These are phyloP conservation scores for Symbiodinium natans DNA, from an alignment of 73 alveolate species.

Conservation along the genomic window DNA sequence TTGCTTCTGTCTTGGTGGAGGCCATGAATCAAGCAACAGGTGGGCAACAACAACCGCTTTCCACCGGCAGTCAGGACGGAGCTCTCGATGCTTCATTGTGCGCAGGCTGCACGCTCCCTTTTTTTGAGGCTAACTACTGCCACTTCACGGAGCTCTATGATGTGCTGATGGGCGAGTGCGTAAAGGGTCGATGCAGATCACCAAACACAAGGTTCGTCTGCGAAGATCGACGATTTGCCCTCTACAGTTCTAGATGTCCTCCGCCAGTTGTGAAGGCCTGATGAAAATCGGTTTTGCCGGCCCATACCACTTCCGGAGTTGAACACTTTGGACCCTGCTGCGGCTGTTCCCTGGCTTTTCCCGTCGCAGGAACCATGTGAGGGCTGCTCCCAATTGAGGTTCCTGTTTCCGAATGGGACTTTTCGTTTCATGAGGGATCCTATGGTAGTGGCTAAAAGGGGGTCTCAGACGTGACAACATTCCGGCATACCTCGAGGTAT, in stretches of 20 bases:
- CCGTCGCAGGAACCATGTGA: too few species aligned
- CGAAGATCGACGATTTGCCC: neutral
- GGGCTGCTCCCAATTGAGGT: too few species aligned
- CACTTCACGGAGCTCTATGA: constrained; percentile 67
- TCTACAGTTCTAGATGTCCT: too few species aligned
- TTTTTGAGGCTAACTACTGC: neutral
- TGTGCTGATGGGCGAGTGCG: constrained; percentile 3
- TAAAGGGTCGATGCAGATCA: constrained; percentile 52
- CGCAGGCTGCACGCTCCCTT: neutral
- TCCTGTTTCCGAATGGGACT: too few species aligned
- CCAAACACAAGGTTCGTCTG: constrained; percentile 8
- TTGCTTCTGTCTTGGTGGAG: too few species aligned
- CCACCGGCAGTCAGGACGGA: neutral
- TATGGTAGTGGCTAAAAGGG: too few species aligned
- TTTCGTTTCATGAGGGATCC: neutral
- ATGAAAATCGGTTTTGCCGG: constrained; percentile 27
- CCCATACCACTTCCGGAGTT: constrained; percentile 17
- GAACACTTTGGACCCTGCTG: neutral
- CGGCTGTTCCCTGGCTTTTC: neutral
- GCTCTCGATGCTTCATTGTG: neutral
- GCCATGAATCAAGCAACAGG: neutral
- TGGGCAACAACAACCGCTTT: neutral
- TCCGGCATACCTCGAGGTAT: too few species aligned
- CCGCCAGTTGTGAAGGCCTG: neutral
- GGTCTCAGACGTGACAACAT: too few species aligned